A percentile compares a stretch with the other conserved stretches of the same genome.
Evolutionary conservation across 805 yeast genomes (phyloP).

Genomic region (Cephaloascus fragrans): DNA sequence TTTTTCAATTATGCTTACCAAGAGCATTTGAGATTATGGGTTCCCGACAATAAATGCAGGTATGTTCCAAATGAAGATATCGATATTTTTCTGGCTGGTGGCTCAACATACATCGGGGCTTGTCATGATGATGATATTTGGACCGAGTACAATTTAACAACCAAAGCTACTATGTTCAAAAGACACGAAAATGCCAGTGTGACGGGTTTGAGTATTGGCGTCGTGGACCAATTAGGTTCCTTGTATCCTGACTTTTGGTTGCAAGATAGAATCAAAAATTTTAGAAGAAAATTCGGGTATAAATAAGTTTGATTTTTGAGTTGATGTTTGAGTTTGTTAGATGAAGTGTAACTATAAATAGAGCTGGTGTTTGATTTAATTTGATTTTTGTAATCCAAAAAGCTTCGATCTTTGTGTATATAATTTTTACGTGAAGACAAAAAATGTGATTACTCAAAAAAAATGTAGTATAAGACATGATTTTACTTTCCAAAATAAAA

Average conservation of each 20-base stretch:
- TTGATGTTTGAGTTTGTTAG: too few species aligned
- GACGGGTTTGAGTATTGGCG: conserved; percentile 5
- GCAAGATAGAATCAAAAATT: conserved; percentile 7
- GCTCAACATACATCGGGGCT: conserved; percentile 26
- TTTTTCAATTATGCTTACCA: conserved; percentile 17
- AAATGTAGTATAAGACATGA: too few species aligned
- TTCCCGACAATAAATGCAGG: conserved; percentile 22
- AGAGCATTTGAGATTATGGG: conserved; percentile 27
- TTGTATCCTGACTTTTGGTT: conserved; percentile 16
- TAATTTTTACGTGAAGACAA: too few species aligned
- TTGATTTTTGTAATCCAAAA: too few species aligned
- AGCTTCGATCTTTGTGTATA: too few species aligned
- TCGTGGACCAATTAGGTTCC: conserved; percentile 12
- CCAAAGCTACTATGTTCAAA: conserved; percentile 13
- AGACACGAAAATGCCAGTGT: conserved; percentile 9
- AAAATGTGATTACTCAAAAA: too few species aligned
- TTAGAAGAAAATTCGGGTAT: conserved; percentile 9
- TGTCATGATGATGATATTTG: conserved; percentile 28
- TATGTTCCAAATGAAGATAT: conserved; percentile 32
- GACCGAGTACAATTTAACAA: conserved; percentile 25
- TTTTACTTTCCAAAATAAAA: too few species aligned
- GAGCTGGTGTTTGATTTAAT: too few species aligned
- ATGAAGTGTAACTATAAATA: too few species aligned
- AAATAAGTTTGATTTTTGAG: too few species aligned
- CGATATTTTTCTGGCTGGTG: conserved; percentile 18